Percentiles rank a stretch among this genome's conserved stretches.
phyloP scores from a whole-genome alignment of 441 rosid genomes.

The Pelargonium myrrhifolium region DNA sequence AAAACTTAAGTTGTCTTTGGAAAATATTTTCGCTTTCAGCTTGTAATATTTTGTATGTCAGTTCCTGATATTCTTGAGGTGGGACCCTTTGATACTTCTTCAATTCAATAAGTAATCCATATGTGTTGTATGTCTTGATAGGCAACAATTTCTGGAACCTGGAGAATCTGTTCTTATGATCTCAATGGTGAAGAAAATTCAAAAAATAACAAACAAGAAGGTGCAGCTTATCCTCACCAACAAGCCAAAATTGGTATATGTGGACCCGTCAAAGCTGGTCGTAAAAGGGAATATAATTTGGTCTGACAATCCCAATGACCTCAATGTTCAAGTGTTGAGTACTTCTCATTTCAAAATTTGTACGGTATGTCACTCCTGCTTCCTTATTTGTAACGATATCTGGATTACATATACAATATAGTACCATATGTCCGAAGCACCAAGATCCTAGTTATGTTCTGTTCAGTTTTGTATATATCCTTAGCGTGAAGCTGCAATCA shows the following conservation, averaged over 20 bases:
- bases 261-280: constrained; percentile 79
- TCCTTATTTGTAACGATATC: not conserved
- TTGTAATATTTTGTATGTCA: not conserved
- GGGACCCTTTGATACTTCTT: not conserved
- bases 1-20: not conserved
- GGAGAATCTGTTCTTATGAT: constrained; percentile 97
- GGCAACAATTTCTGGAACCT: constrained; percentile 97
- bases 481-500: not conserved
- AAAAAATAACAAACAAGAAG: constrained; percentile 85
- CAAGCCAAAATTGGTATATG: constrained; percentile 86
- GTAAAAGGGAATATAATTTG: constrained; percentile 86
- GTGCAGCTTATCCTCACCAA: constrained; percentile 97
- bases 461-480: not conserved
- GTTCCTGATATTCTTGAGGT: too few relatives aligned
- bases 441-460: not conserved
- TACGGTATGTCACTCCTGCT: constrained; percentile 48
- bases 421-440: not conserved
- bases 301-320: constrained; percentile 87
- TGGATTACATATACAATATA: not conserved
- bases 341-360: constrained; percentile 81
- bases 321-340: constrained; percentile 66
- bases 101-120: not conserved
- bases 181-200: constrained; percentile 90
- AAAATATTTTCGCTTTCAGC: not conserved
- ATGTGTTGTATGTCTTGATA: constrained; percentile 23